Percentiles rank a stretch among this genome's conserved stretches.
Conservation (phyloP, 345 rosid genomes). For the Populus ilicifolia region DNA sequence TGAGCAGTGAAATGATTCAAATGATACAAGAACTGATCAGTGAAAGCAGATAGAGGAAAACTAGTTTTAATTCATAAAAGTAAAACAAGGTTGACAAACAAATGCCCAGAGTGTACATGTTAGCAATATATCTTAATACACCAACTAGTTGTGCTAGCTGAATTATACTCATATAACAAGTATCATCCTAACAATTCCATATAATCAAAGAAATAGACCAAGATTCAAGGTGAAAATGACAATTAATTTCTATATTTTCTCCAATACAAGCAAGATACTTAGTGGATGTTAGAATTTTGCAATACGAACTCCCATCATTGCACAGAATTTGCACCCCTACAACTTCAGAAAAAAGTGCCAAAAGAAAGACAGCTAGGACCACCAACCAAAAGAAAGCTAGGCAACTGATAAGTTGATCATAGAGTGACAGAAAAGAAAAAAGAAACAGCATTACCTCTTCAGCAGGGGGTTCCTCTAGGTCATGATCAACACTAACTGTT, state of each 20-base stretch:
- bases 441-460: slow-evolving; percentile 51
- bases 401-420: background rate
- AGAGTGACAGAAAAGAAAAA: background rate
- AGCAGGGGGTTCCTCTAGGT: slow-evolving; percentile 36
- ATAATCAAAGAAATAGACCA: background rate
- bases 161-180: background rate
- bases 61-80: too few species aligned
- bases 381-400: background rate
- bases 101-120: background rate
- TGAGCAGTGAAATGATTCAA: too few species aligned
- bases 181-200: background rate
- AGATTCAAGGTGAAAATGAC: background rate
- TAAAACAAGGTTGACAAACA: too few species aligned
- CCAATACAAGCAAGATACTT: background rate
- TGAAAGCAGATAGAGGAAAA: too few species aligned
- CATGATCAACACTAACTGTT: slow-evolving; percentile 24
- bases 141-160: too few species aligned
- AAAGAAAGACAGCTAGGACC: background rate
- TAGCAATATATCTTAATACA: background rate
- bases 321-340: background rate
- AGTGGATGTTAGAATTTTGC: background rate
- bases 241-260: background rate
- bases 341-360: background rate
- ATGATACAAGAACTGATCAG: too few species aligned
- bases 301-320: background rate